Conservation (phyloP, 495 filamentous ascomycete species). For the Cladorrhinum samala region DNA sequence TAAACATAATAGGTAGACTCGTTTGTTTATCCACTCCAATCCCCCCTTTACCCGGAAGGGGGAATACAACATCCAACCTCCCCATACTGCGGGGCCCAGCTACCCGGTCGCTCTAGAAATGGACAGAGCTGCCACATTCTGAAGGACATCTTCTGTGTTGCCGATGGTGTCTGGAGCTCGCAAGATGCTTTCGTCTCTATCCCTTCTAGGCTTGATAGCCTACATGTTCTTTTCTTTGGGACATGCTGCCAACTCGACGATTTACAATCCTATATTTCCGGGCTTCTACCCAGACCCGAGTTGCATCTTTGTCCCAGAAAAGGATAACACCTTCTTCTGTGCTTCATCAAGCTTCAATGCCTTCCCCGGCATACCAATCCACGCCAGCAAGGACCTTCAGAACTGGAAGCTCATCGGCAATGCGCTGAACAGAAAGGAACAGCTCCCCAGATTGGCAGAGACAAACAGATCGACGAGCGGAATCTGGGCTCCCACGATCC, state of each 20-base stretch:
- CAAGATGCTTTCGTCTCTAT: too few relatives aligned
- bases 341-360: conserved; percentile 48
- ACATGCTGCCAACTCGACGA: conserved; percentile 37
- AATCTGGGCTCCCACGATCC: conserved; percentile 38
- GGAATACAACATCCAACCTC: too few relatives aligned
- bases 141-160: too few relatives aligned
- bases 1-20: too few relatives aligned
- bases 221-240: too few relatives aligned
- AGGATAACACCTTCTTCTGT: conserved; percentile 47
- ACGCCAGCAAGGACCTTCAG: conserved; percentile 46
- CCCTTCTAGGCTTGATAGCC: too few relatives aligned
- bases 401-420: conserved; percentile 48
- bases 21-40: too few relatives aligned
- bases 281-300: conserved; percentile 53
- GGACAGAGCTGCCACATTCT: too few relatives aligned
- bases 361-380: conserved; percentile 49
- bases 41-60: too few relatives aligned
- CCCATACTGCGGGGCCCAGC: too few relatives aligned
- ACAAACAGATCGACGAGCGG: conserved; percentile 41
- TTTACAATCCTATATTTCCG: conserved; percentile 48
- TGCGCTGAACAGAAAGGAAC: conserved; percentile 33
- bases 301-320: conserved; percentile 45
- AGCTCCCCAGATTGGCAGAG: conserved; percentile 36
- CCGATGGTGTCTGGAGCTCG: too few relatives aligned
- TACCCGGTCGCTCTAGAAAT: too few relatives aligned